phyloP scores from a whole-genome alignment of 2,329 filamentous ascomycete species.

The Aspergillus novofumigatus region DNA sequence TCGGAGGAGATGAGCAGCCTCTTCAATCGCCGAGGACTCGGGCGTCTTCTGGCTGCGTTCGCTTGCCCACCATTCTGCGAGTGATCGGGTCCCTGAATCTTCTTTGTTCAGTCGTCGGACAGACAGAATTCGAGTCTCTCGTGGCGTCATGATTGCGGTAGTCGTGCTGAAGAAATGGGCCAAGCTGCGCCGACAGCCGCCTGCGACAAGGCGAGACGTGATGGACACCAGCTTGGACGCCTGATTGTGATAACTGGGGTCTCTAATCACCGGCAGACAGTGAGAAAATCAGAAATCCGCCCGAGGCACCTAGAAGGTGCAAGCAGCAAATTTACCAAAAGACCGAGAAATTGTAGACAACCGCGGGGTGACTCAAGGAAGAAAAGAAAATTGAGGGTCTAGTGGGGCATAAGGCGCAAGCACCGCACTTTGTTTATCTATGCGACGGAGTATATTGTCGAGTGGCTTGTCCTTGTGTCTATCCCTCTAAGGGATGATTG shows the following conservation, averaged over 20 bases:
- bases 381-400: neutral
- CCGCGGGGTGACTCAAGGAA: neutral
- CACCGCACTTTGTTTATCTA: neutral
- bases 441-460: neutral
- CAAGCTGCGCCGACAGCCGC: constrained; percentile 27
- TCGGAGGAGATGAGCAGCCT: constrained; percentile 64
- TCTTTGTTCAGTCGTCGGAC: constrained; percentile 36
- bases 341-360: neutral
- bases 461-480: neutral
- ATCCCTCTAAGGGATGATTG: neutral
- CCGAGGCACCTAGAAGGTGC: neutral
- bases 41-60: constrained; percentile 34
- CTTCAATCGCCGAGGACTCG: constrained; percentile 52
- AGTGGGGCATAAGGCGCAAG: neutral
- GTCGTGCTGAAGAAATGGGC: constrained; percentile 19
- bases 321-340: neutral
- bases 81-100: constrained; percentile 27
- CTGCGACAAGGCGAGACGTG: constrained; percentile 23
- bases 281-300: neutral
- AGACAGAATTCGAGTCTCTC: constrained; percentile 33
- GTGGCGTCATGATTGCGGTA: constrained; percentile 19
- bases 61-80: constrained; percentile 38
- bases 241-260: neutral
- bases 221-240: constrained; percentile 25
- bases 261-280: neutral